These are phyloP conservation scores for Talaromyces nanjingensis DNA, from an alignment of 495 filamentous ascomycete genomes.

Conservation along the genomic window DNA sequence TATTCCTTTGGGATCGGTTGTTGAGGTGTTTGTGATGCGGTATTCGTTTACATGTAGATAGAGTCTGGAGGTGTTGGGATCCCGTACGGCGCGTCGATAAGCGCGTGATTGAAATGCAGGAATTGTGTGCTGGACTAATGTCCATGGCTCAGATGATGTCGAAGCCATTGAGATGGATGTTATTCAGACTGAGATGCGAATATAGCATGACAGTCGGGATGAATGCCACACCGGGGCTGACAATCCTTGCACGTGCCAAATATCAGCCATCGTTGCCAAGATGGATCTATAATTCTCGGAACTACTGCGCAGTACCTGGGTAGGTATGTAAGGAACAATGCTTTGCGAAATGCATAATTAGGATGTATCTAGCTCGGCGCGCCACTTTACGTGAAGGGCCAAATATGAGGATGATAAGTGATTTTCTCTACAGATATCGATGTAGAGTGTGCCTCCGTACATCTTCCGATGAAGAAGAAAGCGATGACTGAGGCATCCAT, in stretches of 20 bases:
- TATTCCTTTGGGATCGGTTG: slow-evolving; percentile 21
- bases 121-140: slow-evolving; percentile 13
- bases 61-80: slow-evolving; percentile 15
- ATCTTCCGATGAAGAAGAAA: neutral
- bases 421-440: neutral
- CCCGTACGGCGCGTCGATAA: slow-evolving; percentile 12
- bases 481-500: neutral
- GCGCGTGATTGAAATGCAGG: slow-evolving; percentile 19
- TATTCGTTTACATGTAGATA: slow-evolving; percentile 40
- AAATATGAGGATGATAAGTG: too few relatives aligned
- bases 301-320: too few relatives aligned
- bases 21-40: slow-evolving; percentile 15
- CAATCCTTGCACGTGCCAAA: too few relatives aligned
- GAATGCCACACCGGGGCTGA: neutral
- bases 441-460: neutral
- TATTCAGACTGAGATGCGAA: neutral
- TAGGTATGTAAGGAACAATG: too few relatives aligned
- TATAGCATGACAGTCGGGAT: neutral
- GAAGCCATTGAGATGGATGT: neutral
- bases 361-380: too few relatives aligned
- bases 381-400: too few relatives aligned
- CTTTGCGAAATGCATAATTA: too few relatives aligned
- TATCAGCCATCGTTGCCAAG: too few relatives aligned
- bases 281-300: too few relatives aligned
- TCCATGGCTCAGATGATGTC: slow-evolving; percentile 9